Percentiles rank a stretch among this genome's conserved stretches.
Evolutionary conservation across 106 monocot genomes (phyloP).

Genomic region (Ottelia alismoides): DNA sequence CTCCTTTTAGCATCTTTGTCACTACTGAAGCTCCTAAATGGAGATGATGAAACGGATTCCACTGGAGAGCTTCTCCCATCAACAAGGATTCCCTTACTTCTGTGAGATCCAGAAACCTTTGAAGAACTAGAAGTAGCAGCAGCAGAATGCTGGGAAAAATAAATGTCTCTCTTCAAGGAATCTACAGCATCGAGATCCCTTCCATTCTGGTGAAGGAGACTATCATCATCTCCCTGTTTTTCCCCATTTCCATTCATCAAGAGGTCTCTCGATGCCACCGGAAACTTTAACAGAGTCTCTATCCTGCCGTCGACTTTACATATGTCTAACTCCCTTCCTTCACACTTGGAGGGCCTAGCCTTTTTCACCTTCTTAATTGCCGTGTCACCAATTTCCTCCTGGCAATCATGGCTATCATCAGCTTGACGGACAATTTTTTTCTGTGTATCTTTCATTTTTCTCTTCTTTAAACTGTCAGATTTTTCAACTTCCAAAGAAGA

Average conservation of each 20-base stretch:
- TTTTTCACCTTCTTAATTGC: slow-evolving; percentile 35
- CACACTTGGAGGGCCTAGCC: slow-evolving; percentile 23
- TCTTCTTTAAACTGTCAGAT: slow-evolving; percentile 27
- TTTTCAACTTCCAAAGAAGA: slow-evolving; percentile 18
- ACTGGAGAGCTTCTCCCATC: slow-evolving; percentile 63
- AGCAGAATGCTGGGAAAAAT: slow-evolving; percentile 23
- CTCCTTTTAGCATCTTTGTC: slow-evolving; percentile 20
- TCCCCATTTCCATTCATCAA: slow-evolving; percentile 11
- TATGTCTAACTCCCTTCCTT: slow-evolving; percentile 19
- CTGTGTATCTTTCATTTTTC: slow-evolving; percentile 41
- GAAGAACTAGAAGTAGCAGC: slow-evolving; percentile 78
- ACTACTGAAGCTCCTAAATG: slow-evolving; percentile 29
- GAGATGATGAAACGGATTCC: slow-evolving; percentile 90
- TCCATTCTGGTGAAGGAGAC: slow-evolving; percentile 11
- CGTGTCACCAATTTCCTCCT: slow-evolving; percentile 21
- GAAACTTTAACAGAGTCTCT: too few relatives aligned
- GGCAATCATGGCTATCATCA: slow-evolving; percentile 9
- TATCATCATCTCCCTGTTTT: slow-evolving; percentile 6
- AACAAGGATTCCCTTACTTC: slow-evolving; percentile 38
- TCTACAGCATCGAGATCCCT: slow-evolving; percentile 9
- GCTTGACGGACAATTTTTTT: slow-evolving; percentile 12
- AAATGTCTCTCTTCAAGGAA: slow-evolving; percentile 20
- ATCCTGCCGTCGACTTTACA: too few relatives aligned
- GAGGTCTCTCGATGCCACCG: too few relatives aligned
- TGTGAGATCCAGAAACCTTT: slow-evolving; percentile 58